phyloP scores from a whole-genome alignment of 2,329 filamentous ascomycete genomes.

The Ilyonectria destructans region DNA sequence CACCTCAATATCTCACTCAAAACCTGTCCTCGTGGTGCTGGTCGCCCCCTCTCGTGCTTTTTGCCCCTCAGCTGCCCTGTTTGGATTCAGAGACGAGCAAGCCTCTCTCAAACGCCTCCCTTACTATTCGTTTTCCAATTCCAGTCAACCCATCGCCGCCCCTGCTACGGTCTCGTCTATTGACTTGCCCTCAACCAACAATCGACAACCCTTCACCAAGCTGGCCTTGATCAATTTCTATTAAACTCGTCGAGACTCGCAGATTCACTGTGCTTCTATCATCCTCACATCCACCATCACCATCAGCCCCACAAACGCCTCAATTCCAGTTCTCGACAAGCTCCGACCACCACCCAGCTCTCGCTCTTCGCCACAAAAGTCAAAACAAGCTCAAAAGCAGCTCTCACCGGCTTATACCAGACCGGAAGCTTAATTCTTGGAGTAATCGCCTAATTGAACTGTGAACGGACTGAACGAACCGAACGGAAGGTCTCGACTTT shows the following conservation, averaged over 20 bases:
- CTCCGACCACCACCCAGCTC: conserved; percentile 2
- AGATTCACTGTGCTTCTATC: conserved; percentile 4
- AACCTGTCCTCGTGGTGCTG: conserved; percentile 39
- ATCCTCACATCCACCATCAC: conserved; percentile 16
- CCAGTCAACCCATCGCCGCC: conserved; percentile 33
- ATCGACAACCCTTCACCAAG: conserved; percentile 47
- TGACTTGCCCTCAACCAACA: conserved; percentile 29
- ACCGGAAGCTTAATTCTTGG: conserved; percentile 27
- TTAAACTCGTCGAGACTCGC: conserved; percentile 21
- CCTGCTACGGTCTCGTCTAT: conserved; percentile 23
- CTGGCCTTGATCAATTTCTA: conserved; percentile 43
- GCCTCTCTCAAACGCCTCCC: conserved; percentile 41
- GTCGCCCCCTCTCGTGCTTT: conserved; percentile 32
- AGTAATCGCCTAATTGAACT: conserved; percentile 7
- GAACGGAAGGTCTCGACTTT: conserved; percentile 37
- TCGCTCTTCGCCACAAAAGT: conserved; percentile 15
- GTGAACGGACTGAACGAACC: conserved; percentile 25
- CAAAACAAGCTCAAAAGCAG: conserved; percentile 16
- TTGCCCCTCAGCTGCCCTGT: conserved; percentile 5
- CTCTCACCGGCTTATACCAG: conserved; percentile 17
- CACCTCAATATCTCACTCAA: conserved; percentile 29
- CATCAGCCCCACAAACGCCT: conserved; percentile 26
- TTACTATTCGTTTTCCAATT: conserved; percentile 47
- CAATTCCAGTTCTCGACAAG: conserved; percentile 27
- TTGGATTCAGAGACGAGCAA: conserved; percentile 41